Conservation (phyloP, 768 basidiomycete genomes). For the Gloeostereum incarnatum region DNA sequence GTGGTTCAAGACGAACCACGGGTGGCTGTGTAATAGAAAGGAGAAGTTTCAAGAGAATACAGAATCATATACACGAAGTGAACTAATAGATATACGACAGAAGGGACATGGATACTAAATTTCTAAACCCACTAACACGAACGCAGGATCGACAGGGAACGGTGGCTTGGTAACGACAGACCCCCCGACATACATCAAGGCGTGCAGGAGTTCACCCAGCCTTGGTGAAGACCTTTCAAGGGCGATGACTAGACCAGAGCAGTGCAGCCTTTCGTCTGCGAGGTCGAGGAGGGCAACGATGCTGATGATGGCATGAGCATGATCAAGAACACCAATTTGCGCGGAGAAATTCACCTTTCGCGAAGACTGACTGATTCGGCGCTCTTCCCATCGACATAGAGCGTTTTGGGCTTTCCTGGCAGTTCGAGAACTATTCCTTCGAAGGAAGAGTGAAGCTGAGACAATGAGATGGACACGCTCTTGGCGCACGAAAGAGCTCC, state of each 20-base stretch:
- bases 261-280: conserved; percentile 76
- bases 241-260: conserved; percentile 71
- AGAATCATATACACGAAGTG: no score
- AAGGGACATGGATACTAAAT: no score
- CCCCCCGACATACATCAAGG: conserved; percentile 90
- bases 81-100: no score
- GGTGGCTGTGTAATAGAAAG: no score
- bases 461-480: conserved; percentile 64
- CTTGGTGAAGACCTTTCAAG: conserved; percentile 66
- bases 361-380: conserved; percentile 71
- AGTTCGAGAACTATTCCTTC: conserved; percentile 73
- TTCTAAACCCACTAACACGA: conserved; percentile 81
- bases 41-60: no score
- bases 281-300: conserved; percentile 83
- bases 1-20: no score
- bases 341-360: conserved; percentile 64
- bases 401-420: conserved; percentile 60
- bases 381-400: conserved; percentile 82
- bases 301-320: conserved; percentile 24
- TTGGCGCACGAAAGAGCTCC: conserved; percentile 63
- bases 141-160: conserved; percentile 67
- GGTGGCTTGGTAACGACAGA: conserved; percentile 75
- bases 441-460: conserved; percentile 59
- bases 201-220: conserved; percentile 71
- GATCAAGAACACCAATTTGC: conserved; percentile 3